Evolutionary conservation across 2,329 filamentous ascomycete genomes (phyloP).

Genomic region (Aspergillus hiratsukae): DNA sequence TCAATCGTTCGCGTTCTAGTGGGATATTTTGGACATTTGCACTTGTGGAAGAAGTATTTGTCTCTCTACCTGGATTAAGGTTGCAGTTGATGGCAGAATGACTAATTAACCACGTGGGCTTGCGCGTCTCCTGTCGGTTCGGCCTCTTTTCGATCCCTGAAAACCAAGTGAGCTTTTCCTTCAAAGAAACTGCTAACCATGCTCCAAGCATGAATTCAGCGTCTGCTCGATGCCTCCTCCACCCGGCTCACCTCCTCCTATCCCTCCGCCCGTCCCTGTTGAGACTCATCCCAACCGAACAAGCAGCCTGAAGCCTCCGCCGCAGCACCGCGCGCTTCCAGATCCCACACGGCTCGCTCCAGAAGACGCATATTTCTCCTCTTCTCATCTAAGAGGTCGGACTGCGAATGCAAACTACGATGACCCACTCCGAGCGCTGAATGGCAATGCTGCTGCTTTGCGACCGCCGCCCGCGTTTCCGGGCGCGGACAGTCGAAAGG

Average conservation of each 20-base stretch:
- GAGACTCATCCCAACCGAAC: conserved; percentile 44
- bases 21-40: no score
- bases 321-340: conserved; percentile 38
- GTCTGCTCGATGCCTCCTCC: conserved; percentile 31
- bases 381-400: conserved; percentile 56
- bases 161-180: background rate
- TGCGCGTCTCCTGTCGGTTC: background rate
- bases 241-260: conserved; percentile 31
- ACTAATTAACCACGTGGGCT: background rate
- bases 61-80: background rate
- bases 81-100: background rate
- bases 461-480: conserved; percentile 38
- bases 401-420: conserved; percentile 38
- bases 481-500: conserved; percentile 37
- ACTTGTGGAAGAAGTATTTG: no score
- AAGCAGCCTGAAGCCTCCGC: conserved; percentile 32
- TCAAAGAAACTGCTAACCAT: conserved; percentile 16
- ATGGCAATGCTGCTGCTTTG: conserved; percentile 40
- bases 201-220: conserved; percentile 23
- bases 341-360: conserved; percentile 71
- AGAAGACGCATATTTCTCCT: conserved; percentile 71
- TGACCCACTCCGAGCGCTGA: conserved; percentile 28
- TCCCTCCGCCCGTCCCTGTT: conserved; percentile 43
- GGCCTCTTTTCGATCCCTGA: background rate
- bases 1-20: background rate